phyloP scores from a whole-genome alignment of 208 protist species.

The Wallacemonas sp. region DNA sequence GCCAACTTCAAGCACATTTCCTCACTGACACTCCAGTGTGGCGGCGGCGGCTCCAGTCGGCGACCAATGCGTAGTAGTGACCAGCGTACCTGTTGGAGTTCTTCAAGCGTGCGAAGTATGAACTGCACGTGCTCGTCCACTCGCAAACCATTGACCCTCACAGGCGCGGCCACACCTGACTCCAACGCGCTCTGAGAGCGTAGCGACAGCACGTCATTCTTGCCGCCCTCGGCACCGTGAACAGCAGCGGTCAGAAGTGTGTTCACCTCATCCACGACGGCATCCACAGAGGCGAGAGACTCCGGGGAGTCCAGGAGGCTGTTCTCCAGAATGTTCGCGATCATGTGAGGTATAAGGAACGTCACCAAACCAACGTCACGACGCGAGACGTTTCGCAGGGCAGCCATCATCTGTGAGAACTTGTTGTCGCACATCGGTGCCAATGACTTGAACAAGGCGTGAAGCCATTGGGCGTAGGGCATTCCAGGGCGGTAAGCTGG shows the following conservation, averaged over 20 bases:
- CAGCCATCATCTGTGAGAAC: slow-evolving; percentile 59
- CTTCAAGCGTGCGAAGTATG: slow-evolving; percentile 64
- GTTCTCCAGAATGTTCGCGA: slow-evolving; percentile 58
- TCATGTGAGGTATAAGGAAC: slow-evolving; percentile 75
- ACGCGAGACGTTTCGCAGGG: slow-evolving; percentile 88
- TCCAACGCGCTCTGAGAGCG: slow-evolving; percentile 47
- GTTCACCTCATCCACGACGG: slow-evolving; percentile 53
- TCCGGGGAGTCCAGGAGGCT: slow-evolving; percentile 12
- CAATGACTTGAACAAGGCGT: slow-evolving; percentile 71
- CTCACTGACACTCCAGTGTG: neutral
- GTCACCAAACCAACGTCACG: slow-evolving; percentile 50
- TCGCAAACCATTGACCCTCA: slow-evolving; percentile 7
- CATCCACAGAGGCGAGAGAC: slow-evolving; percentile 17
- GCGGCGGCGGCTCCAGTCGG: neutral
- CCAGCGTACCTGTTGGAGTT: slow-evolving; percentile 66
- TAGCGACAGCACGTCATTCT: slow-evolving; percentile 16
- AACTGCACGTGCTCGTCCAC: slow-evolving; percentile 75
- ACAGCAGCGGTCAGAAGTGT: slow-evolving; percentile 28
- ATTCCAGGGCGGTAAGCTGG: slow-evolving; percentile 62
- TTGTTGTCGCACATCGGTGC: slow-evolving; percentile 35
- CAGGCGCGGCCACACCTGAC: neutral
- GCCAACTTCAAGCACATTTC: slow-evolving; percentile 28
- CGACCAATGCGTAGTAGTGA: slow-evolving; percentile 29
- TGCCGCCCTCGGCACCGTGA: slow-evolving; percentile 1
- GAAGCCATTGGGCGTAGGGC: slow-evolving; percentile 58